Conservation (phyloP, 257 asterid species). For the Plectranthus barbatus region DNA sequence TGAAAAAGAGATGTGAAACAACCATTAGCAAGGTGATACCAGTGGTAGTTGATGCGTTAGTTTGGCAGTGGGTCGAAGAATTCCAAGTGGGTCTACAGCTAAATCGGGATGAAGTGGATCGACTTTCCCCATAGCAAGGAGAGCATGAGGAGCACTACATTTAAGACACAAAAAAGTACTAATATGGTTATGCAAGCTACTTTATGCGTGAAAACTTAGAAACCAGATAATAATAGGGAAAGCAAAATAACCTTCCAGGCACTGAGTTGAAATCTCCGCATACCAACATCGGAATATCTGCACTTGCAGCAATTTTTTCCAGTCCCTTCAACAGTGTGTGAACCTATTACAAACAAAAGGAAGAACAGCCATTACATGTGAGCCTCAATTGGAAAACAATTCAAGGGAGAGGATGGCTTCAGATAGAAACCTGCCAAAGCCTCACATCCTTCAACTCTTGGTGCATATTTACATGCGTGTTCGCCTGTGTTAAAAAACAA, state of each 20-base stretch:
- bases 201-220: not conserved
- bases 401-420: not conserved
- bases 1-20: not conserved
- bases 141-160: constrained; percentile 89
- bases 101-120: constrained; percentile 86
- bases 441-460: constrained; percentile 90
- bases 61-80: constrained; percentile 69
- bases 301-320: constrained; percentile 90
- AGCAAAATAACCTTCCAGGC: constrained; percentile 69
- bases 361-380: constrained; percentile 3
- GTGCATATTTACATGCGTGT: constrained; percentile 88
- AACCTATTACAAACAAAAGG: constrained; percentile 39
- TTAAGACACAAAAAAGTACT: not conserved
- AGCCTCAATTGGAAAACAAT: constrained; percentile 5
- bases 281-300: constrained; percentile 94
- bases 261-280: constrained; percentile 92
- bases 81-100: constrained; percentile 74
- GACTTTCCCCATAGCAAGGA: constrained; percentile 94
- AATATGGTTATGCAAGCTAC: not conserved
- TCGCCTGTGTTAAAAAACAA: constrained; percentile 58
- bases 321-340: constrained; percentile 91
- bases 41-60: constrained; percentile 84
- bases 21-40: constrained; percentile 37
- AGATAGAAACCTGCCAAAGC: constrained; percentile 84
- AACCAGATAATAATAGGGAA: not conserved